Percentiles rank a stretch among this genome's conserved stretches.
Conservation (phyloP, 106 monocot genomes). For the Acorus gramineus region DNA sequence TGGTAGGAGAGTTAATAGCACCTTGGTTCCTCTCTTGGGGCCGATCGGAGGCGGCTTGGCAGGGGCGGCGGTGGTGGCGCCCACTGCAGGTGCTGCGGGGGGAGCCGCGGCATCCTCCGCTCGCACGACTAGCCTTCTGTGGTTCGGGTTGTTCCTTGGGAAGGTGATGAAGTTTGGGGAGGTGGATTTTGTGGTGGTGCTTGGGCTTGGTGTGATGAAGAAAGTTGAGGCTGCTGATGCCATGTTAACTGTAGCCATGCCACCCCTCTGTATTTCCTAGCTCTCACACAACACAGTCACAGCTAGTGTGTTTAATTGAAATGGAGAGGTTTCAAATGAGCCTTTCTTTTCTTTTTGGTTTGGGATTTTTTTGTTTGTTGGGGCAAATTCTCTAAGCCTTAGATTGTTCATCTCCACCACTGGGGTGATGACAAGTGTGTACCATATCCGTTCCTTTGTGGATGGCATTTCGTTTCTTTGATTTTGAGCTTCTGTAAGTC, state of each 20-base stretch:
- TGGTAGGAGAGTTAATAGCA: not conserved
- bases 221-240: conserved; percentile 62
- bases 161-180: conserved; percentile 22
- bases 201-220: conserved; percentile 21
- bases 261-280: too few relatives aligned
- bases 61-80: not conserved
- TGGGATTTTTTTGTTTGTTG: too few relatives aligned
- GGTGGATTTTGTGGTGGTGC: conserved; percentile 8
- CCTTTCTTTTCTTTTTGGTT: too few relatives aligned
- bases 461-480: not conserved
- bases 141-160: conserved; percentile 12
- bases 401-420: conserved; percentile 1
- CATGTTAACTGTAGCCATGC: conserved; percentile 56
- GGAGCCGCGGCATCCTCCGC: conserved; percentile 40
- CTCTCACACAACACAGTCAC: too few relatives aligned
- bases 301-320: too few relatives aligned
- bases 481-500: not conserved
- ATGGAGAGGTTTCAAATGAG: too few relatives aligned
- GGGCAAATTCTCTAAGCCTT: too few relatives aligned
- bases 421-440: not conserved
- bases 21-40: conserved; percentile 77
- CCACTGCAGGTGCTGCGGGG: conserved; percentile 12
- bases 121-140: conserved; percentile 36
- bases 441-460: not conserved
- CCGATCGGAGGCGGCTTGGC: conserved; percentile 42